phyloP scores from a whole-genome alignment of 805 yeast genomes.

The Tetrapisispora pingtungensis region DNA sequence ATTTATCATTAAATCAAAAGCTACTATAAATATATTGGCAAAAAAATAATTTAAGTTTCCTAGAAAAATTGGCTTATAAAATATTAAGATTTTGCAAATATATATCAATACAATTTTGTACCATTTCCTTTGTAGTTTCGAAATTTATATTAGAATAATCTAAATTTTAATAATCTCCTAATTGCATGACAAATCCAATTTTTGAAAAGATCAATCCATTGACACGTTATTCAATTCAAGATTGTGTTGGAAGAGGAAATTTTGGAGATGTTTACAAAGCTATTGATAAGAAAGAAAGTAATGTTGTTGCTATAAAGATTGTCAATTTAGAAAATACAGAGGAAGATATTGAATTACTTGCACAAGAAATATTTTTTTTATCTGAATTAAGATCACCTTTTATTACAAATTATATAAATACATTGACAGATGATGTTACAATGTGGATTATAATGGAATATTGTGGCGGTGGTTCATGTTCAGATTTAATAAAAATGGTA shows the following conservation, averaged over 20 bases:
- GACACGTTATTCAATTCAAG: constrained; percentile 30
- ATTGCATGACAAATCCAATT: background rate
- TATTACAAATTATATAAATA: constrained; percentile 57
- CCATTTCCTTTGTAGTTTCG: too few relatives aligned
- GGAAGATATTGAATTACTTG: constrained; percentile 60
- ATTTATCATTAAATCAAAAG: background rate
- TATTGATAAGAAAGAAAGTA: constrained; percentile 27
- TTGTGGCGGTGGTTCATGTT: constrained; percentile 91
- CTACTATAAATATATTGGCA: too few relatives aligned
- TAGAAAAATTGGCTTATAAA: too few relatives aligned
- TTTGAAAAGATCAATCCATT: constrained; percentile 13
- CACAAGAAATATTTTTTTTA: constrained; percentile 72
- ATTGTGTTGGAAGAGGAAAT: constrained; percentile 72
- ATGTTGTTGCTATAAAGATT: constrained; percentile 74
- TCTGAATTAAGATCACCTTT: constrained; percentile 54
- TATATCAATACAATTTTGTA: too few relatives aligned
- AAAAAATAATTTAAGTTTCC: too few relatives aligned
- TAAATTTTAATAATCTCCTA: too few relatives aligned
- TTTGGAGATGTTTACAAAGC: constrained; percentile 83
- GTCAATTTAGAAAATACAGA: constrained; percentile 69
- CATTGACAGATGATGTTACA: constrained; percentile 52
- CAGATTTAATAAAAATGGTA: constrained; percentile 50
- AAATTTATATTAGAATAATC: too few relatives aligned
- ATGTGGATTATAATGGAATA: constrained; percentile 92
- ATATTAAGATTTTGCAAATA: too few relatives aligned